Base-by-base conservation (phyloP, 768 basidiomycete species). In the Lanmaoa pseudosensibilis region DNA sequence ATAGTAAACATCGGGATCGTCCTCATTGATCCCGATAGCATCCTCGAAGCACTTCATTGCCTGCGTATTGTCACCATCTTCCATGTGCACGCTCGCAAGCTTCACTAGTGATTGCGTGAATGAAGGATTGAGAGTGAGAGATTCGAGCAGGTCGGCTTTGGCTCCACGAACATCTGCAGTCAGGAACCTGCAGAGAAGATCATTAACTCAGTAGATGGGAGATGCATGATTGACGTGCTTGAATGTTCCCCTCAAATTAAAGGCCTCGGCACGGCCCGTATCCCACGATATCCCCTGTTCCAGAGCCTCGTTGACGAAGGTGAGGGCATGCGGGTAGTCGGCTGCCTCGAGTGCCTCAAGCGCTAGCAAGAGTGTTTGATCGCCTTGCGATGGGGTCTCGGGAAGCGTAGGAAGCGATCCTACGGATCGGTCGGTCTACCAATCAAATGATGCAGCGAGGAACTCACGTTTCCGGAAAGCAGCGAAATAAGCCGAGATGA, bases 31-130 rank as follows among this genome's bases (percentile, higher is more conserved):
- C 63, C 80, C 78, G 68, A 94, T 87, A 1, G 97, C 97, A 59
- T 88, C 80, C 43, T 96, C 94, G 69, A 98, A 98, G 69, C 89
- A 91, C 56, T 88, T 84, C 73, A 98, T 94, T 1, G 96, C 90
- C 61, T 83, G 84, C 19, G 78, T 75, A 13, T 90, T 81, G 59
- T 94, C 83, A 39, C 88, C 87, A 65, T 95, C 87, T 70, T 99
- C 97, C 96, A 99, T 98, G 73, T 95, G 81, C 38, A 98, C 94
- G 64, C 89, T 92, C 15, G 96, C 97, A 58, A 98, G 86, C 81
- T 99, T 99, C 63, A 99, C 94, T 71, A 92, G 83, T 62, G 85
- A 89, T 74, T 98, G 96, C 0, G 92, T 93, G 64, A 86, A 84
- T 41, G 75, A 76, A 15, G 82, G 91, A 55, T 78, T 71, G 32